Evolutionary conservation across 1,139 yeast genomes (phyloP).

Genomic region (Scheffersomyces cryptocercus): DNA sequence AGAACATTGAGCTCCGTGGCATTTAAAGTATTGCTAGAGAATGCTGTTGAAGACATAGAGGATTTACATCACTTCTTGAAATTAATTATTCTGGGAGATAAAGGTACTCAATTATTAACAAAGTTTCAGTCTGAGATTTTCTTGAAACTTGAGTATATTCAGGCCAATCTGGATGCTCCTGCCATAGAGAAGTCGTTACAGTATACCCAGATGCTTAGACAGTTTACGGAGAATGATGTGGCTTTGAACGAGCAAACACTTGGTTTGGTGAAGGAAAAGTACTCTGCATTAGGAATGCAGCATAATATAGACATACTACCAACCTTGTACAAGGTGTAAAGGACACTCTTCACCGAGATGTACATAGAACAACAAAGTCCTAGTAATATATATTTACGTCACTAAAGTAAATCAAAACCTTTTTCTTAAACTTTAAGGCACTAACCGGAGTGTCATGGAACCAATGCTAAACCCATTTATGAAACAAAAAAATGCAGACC

Average conservation of each 20-base stretch:
- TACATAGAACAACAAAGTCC: too few relatives aligned
- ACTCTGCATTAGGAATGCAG: conserved; percentile 2
- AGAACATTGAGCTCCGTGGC: conserved; percentile 17
- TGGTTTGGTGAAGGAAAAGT: conserved; percentile 1
- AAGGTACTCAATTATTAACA: conserved; percentile 11
- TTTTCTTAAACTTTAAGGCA: too few relatives aligned
- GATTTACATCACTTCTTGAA: conserved; percentile 36
- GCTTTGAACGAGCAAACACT: conserved; percentile 9
- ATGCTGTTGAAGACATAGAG: conserved; percentile 20
- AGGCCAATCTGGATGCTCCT: conserved; percentile 6
- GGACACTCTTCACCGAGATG: too few relatives aligned
- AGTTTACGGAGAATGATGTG: conserved; percentile 11
- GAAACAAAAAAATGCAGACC: too few relatives aligned
- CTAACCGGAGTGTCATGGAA: too few relatives aligned
- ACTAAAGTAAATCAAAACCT: too few relatives aligned
- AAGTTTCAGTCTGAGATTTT: conserved; percentile 12
- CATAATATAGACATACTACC: not conserved
- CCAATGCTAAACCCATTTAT: too few relatives aligned
- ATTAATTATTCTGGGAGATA: conserved; percentile 14
- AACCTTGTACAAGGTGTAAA: too few relatives aligned
- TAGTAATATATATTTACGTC: too few relatives aligned
- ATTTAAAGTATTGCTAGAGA: conserved; percentile 23
- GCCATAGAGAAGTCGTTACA: conserved; percentile 14
- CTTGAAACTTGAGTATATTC: conserved; percentile 16
- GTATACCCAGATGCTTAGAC: conserved; percentile 19